Base-by-base conservation (phyloP, 768 basidiomycete species). In the Coprinopsis strossmayeri region DNA sequence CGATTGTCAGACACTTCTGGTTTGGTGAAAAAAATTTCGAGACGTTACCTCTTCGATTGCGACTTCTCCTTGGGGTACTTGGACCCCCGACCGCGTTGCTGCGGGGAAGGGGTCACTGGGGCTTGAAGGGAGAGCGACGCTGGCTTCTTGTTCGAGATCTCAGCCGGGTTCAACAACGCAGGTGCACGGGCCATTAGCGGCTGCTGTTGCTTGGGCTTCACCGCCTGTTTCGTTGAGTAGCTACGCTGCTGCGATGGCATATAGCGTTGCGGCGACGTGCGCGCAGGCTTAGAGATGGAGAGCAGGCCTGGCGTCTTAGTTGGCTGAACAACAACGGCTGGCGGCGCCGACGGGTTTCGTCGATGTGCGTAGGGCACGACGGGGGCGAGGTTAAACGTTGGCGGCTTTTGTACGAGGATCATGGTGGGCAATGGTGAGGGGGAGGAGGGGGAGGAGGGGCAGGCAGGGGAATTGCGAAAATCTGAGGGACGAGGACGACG, bases 291-390 rank as follows among this genome's bases (percentile, higher is more conserved):
- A 46, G 83, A 78, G 43, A 89, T 72, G 41, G 81, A 76, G 45
- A 89, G 74, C 7, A 89, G 73, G 60, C 87, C 87, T 0, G 86
- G 87, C 0, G 79, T 85, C 47, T 75, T 74, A 11, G 87, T 86
- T 2, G 87, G 79, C 61, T 85, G 83, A 3, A 85, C 79, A 52
- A 81, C 72, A 57, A 83, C 77, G 28, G 79, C 73, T 0, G 79
- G 77, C 5, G 82, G 82, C 0, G 86, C 85, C 0, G 86, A 87
- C 17, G 85, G 80, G 59, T 80, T 77, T 46, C 87, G 72, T 52
- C 78, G 71, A 62, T 86, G 85, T 2, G 61, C 23, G 55, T 58
- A 34, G 55, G 52, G 5, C 59, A 57, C 20, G 57, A 67, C 12
- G 49, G 57, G 46, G 49, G 55, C 40, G 27, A 69, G 62, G 35